Conservation (phyloP, 2,329 filamentous ascomycete species). For the Colletotrichum incanum region DNA sequence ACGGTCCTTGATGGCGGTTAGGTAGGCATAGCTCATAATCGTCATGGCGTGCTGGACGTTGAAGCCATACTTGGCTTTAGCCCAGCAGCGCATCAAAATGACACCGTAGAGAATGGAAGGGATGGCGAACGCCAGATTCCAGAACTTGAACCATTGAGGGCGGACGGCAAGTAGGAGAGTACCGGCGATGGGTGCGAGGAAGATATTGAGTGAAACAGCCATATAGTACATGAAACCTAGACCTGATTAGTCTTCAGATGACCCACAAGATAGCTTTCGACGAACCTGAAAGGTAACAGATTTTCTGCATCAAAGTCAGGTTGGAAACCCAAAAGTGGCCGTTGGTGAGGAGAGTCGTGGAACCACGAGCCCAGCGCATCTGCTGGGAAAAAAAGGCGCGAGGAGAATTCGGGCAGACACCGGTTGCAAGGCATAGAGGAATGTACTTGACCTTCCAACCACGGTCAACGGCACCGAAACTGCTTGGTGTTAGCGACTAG, state of each 20-base stretch:
- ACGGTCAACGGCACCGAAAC: slow-evolving; percentile 58
- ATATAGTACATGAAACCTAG: slow-evolving; percentile 57
- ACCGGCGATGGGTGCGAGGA: slow-evolving; percentile 58
- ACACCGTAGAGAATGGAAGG: slow-evolving; percentile 58
- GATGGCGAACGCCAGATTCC: slow-evolving; percentile 60
- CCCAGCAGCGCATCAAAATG: slow-evolving; percentile 57
- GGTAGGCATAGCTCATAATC: slow-evolving; percentile 59
- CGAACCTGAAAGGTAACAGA: slow-evolving; percentile 59
- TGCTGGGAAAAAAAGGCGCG: slow-evolving; percentile 61
- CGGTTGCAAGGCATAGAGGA: slow-evolving; percentile 58
- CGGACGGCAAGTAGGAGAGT: slow-evolving; percentile 58
- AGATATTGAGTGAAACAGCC: slow-evolving; percentile 57
- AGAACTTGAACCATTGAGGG: slow-evolving; percentile 59
- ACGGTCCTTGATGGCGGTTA: slow-evolving; percentile 59
- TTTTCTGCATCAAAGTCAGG: slow-evolving; percentile 56
- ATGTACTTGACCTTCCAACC: slow-evolving; percentile 61
- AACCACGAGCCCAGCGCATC: slow-evolving; percentile 60
- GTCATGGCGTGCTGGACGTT: slow-evolving; percentile 60
- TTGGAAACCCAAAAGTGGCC: slow-evolving; percentile 58
- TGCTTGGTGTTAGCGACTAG: slow-evolving; percentile 16
- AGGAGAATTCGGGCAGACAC: slow-evolving; percentile 60
- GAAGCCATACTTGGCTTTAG: slow-evolving; percentile 58
- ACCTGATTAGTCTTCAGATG: neutral
- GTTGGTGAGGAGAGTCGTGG: slow-evolving; percentile 58
- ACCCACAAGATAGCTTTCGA: accelerated